These are phyloP conservation scores for Alopecurus myosuroides DNA, from an alignment of 176 grass and related monocot species.

Conservation along the genomic window DNA sequence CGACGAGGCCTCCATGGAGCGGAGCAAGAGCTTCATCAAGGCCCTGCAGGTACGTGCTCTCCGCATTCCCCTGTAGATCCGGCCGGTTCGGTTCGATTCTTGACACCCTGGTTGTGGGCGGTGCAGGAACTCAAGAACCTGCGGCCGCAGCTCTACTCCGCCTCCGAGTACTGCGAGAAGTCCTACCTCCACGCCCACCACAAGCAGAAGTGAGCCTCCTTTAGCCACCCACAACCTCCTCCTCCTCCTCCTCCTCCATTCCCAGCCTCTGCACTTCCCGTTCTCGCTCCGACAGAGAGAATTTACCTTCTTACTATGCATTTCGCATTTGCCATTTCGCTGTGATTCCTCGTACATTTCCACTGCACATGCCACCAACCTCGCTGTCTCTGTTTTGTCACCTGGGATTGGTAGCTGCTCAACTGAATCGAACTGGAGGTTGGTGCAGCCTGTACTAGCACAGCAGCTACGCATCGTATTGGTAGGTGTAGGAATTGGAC, in stretches of 20 bases:
- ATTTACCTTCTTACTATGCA: not conserved
- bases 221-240: not conserved
- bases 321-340: too few relatives aligned
- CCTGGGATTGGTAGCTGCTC: not conserved
- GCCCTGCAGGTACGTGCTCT: constrained; percentile 68
- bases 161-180: constrained; percentile 95
- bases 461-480: not conserved
- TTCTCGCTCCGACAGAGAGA: not conserved
- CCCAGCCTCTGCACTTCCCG: not conserved
- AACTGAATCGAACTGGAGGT: not conserved
- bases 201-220: constrained; percentile 81
- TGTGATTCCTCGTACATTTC: not conserved
- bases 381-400: not conserved
- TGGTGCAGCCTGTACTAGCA: not conserved
- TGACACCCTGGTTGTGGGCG: not conserved
- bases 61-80: constrained; percentile 27
- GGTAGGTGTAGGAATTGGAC: constrained; percentile 4
- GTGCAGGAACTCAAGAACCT: constrained; percentile 95
- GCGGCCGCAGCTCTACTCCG: constrained; percentile 93
- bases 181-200: constrained; percentile 82
- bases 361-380: not conserved
- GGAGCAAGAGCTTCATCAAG: constrained; percentile 97
- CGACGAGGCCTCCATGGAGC: constrained; percentile 93
- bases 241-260: not conserved
- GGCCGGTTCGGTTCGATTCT: not conserved